Percentiles rank a stretch among this genome's conserved stretches.
Conservation (phyloP, 768 basidiomycete species). For the Podaxis rugospora region DNA sequence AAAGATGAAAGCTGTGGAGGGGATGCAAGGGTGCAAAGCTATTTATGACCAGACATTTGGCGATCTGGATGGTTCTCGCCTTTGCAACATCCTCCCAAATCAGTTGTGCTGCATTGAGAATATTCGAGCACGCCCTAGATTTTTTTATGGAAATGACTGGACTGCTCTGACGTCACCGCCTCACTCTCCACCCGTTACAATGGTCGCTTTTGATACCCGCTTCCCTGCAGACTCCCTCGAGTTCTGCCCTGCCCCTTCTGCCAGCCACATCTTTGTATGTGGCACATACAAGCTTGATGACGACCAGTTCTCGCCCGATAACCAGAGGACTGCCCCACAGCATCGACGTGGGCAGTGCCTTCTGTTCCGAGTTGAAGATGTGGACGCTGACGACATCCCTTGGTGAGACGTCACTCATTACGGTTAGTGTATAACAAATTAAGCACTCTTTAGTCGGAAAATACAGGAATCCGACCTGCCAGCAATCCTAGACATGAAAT, state of each 20-base stretch:
- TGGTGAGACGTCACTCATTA: conserved; percentile 28
- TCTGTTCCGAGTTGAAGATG: conserved; percentile 46
- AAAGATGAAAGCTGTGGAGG: neutral
- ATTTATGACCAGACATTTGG: conserved; percentile 7
- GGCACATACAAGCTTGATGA: conserved; percentile 86
- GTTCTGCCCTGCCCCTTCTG: conserved; percentile 72
- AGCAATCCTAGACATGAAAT: conserved; percentile 93
- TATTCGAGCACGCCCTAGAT: neutral
- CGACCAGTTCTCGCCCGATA: conserved; percentile 13
- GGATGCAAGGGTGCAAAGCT: neutral
- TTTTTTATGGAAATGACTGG: neutral
- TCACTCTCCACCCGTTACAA: neutral
- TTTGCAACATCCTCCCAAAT: neutral
- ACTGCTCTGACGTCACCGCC: conserved; percentile 6
- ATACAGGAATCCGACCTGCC: conserved; percentile 69
- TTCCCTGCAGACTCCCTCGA: conserved; percentile 89
- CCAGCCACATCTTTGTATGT: conserved; percentile 68
- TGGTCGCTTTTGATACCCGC: conserved; percentile 49
- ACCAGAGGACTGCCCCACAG: conserved; percentile 14
- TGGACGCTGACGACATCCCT: conserved; percentile 19
- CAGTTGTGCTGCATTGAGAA: neutral
- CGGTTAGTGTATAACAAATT: neutral
- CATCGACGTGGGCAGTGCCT: conserved; percentile 69
- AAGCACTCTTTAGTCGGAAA: conserved; percentile 37
- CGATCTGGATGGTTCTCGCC: neutral